These are phyloP conservation scores for Earliella scabrosa DNA, from an alignment of 1,284 basidiomycete genomes.

Conservation along the genomic window DNA sequence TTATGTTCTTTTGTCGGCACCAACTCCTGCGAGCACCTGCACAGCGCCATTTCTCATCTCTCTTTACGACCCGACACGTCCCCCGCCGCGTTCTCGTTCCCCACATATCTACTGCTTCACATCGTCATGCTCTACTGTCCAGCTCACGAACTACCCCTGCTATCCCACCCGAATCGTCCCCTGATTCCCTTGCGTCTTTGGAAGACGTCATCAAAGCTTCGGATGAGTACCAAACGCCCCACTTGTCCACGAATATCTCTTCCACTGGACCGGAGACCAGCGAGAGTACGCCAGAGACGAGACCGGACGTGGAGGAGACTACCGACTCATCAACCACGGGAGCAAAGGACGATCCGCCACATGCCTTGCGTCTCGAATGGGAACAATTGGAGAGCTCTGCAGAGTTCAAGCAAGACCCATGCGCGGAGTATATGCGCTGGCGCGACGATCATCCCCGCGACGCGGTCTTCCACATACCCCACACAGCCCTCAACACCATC, in stretches of 20 bases:
- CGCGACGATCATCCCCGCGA: not conserved
- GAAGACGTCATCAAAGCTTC: too few species aligned
- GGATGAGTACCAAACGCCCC: too few species aligned
- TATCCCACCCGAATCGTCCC: not conserved
- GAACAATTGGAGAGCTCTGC: not conserved
- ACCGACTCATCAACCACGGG: not conserved
- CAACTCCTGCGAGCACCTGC: constrained; percentile 35
- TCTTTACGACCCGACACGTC: constrained; percentile 16
- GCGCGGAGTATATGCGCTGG: not conserved
- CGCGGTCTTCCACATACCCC: not conserved
- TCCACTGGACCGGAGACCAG: not conserved
- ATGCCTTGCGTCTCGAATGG: not conserved
- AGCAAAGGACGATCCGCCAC: not conserved
- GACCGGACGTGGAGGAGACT: not conserved
- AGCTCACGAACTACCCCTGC: constrained; percentile 2
- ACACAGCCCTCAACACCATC: not conserved
- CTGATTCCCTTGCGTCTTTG: not conserved
- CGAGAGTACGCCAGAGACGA: too few species aligned
- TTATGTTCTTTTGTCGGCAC: constrained; percentile 41
- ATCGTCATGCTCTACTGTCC: constrained; percentile 11
- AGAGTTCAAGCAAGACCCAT: not conserved
- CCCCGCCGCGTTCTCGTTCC: not conserved
- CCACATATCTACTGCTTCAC: not conserved
- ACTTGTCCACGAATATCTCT: too few species aligned
- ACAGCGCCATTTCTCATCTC: constrained; percentile 25